A percentile compares a stretch with the other conserved stretches of the same genome.
phyloP scores from a whole-genome alignment of 495 filamentous ascomycete species.

The Sporormia fimetaria region DNA sequence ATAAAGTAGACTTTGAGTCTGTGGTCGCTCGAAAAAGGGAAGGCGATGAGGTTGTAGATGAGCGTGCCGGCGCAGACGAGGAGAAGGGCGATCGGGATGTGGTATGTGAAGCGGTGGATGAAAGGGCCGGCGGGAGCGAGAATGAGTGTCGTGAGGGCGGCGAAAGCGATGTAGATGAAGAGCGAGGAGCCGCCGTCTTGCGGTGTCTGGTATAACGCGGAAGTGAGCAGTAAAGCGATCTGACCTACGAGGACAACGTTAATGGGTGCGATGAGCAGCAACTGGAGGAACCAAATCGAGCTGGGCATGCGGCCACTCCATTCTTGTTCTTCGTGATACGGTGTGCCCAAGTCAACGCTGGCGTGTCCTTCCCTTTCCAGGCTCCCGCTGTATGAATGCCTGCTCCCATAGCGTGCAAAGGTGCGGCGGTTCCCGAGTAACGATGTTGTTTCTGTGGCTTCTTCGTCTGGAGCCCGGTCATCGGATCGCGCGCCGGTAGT shows the following conservation, averaged over 20 bases:
- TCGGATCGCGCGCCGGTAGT: slow-evolving; percentile 35
- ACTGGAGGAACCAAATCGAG: slow-evolving; percentile 80
- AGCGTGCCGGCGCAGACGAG: slow-evolving; percentile 63
- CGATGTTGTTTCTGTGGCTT: slow-evolving; percentile 67
- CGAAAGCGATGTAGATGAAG: slow-evolving; percentile 56
- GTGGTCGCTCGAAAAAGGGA: slow-evolving; percentile 71
- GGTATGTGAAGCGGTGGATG: slow-evolving; percentile 73
- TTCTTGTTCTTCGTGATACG: slow-evolving; percentile 68
- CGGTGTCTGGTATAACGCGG: slow-evolving; percentile 66
- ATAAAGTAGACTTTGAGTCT: slow-evolving; percentile 81
- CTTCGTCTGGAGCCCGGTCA: slow-evolving; percentile 41
- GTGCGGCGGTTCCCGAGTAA: slow-evolving; percentile 53
- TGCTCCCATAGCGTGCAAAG: slow-evolving; percentile 58
- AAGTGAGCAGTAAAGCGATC: slow-evolving; percentile 59
- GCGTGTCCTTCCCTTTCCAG: slow-evolving; percentile 28
- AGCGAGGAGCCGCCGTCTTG: slow-evolving; percentile 40
- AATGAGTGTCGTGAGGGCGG: slow-evolving; percentile 54
- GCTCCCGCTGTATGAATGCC: slow-evolving; percentile 22
- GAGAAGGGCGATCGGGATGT: slow-evolving; percentile 67
- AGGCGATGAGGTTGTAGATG: slow-evolving; percentile 77
- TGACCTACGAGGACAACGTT: slow-evolving; percentile 63
- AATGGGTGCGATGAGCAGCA: slow-evolving; percentile 68
- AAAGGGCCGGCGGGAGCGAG: slow-evolving; percentile 74
- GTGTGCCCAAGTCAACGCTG: slow-evolving; percentile 34
- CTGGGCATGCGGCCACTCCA: slow-evolving; percentile 72